Percentiles rank a stretch among this genome's conserved stretches.
Conservation (phyloP, 2,329 filamentous ascomycete species). For the Didymella arachidicola region DNA sequence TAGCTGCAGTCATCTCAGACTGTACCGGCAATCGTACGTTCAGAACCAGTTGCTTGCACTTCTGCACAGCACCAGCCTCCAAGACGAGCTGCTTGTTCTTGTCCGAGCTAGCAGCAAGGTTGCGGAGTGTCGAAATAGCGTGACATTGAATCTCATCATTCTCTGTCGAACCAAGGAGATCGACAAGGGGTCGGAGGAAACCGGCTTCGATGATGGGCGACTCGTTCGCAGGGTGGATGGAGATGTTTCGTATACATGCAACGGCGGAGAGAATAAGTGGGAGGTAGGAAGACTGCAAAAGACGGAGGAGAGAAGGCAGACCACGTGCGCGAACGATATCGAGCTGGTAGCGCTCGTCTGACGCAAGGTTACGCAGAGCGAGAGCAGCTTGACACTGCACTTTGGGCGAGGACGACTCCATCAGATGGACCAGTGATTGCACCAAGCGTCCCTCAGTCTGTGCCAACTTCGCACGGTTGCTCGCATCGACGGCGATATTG, state of each 20-base stretch:
- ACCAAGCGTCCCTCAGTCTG: slow-evolving; percentile 91
- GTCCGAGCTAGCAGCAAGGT: slow-evolving; percentile 94
- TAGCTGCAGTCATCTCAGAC: slow-evolving; percentile 99
- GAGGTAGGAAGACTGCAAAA: slow-evolving; percentile 93
- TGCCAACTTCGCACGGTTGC: slow-evolving; percentile 88
- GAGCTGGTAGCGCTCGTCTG: slow-evolving; percentile 97
- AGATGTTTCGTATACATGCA: slow-evolving; percentile 98
- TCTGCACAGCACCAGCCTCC: slow-evolving; percentile 95
- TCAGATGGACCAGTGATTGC: slow-evolving; percentile 90
- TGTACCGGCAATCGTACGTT: slow-evolving; percentile 94
- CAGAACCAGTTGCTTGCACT: slow-evolving; percentile 96
- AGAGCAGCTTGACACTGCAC: slow-evolving; percentile 97
- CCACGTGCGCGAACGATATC: slow-evolving; percentile 94
- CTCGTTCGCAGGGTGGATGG: slow-evolving; percentile 96
- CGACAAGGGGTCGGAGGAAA: slow-evolving; percentile 91
- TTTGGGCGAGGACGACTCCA: slow-evolving; percentile 92
- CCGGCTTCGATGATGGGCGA: slow-evolving; percentile 98
- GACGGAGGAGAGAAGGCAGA: slow-evolving; percentile 81
- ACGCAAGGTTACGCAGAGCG: slow-evolving; percentile 91
- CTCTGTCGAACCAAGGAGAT: slow-evolving; percentile 91
- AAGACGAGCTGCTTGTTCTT: slow-evolving; percentile 98
- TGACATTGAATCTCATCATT: slow-evolving; percentile 99
- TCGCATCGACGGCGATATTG: slow-evolving; percentile 95
- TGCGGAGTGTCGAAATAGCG: slow-evolving; percentile 94
- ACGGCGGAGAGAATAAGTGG: slow-evolving; percentile 96